phyloP scores from a whole-genome alignment of 176 grass and related monocot genomes.

The Oropetium thomaeum region DNA sequence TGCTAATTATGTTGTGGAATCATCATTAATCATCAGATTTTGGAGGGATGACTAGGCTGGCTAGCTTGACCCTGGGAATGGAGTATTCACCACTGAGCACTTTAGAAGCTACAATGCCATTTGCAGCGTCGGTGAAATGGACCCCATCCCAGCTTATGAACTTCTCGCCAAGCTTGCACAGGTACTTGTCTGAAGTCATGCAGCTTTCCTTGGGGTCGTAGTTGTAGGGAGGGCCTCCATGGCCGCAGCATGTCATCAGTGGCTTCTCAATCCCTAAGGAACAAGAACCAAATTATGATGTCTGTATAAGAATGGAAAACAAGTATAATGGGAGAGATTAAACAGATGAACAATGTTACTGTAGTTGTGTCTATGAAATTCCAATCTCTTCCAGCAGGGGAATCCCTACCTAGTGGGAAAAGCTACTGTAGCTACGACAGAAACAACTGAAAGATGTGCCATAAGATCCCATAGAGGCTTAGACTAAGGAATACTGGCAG shows the following conservation, averaged over 20 bases:
- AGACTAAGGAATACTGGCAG: neutral
- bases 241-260: slow-evolving; percentile 75
- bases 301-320: neutral
- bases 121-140: slow-evolving; percentile 78
- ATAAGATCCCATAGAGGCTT: neutral
- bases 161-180: slow-evolving; percentile 60
- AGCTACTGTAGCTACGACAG: neutral
- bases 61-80: slow-evolving; percentile 55
- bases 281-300: neutral
- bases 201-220: slow-evolving; percentile 49
- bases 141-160: slow-evolving; percentile 92
- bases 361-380: neutral
- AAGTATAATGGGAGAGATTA: neutral
- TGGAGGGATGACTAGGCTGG: slow-evolving; percentile 36
- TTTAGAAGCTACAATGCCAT: slow-evolving; percentile 52
- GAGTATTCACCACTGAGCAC: slow-evolving; percentile 51
- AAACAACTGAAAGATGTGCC: neutral
- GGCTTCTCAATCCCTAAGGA: slow-evolving; percentile 71
- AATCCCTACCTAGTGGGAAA: too few relatives aligned
- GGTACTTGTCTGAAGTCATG: slow-evolving; percentile 30
- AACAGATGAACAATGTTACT: neutral
- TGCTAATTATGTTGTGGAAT: neutral
- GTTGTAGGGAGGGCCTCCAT: slow-evolving; percentile 87
- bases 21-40: slow-evolving; percentile 34
- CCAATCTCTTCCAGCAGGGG: too few relatives aligned